Percentiles rank a stretch among this genome's conserved stretches.
phyloP scores from a whole-genome alignment of 306 rosid genomes.

The Quercus rubra region DNA sequence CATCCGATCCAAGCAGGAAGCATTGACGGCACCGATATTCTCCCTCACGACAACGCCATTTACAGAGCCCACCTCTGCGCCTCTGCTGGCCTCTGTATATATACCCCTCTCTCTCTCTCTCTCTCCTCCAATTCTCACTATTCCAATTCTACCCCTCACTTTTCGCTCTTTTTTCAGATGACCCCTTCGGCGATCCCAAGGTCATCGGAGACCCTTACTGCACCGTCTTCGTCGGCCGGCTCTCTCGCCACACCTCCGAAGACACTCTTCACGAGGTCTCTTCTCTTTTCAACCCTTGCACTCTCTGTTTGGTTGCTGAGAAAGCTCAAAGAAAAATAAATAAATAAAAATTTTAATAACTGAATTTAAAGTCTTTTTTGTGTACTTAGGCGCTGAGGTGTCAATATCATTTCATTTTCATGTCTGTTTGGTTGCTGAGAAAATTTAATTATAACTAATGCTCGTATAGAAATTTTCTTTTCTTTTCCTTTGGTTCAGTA shows the following conservation, averaged over 20 bases:
- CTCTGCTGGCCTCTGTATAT: constrained; percentile 65
- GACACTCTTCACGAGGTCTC: constrained; percentile 51
- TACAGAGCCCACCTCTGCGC: constrained; percentile 76
- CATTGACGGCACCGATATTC: constrained; percentile 82
- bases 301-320: neutral
- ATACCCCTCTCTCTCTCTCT: neutral
- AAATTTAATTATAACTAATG: neutral
- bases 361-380: neutral
- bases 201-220: constrained; percentile 72
- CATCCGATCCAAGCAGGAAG: constrained; percentile 96
- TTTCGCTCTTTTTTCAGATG: constrained; percentile 45
- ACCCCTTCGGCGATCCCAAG: constrained; percentile 78
- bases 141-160: neutral
- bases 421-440: neutral
- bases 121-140: neutral
- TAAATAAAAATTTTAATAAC: neutral
- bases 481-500: neutral
- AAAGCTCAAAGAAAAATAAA: neutral
- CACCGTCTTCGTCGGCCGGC: constrained; percentile 77
- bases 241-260: constrained; percentile 66
- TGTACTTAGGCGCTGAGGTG: too few species aligned
- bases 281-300: too few species aligned
- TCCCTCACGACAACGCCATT: constrained; percentile 83
- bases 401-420: neutral
- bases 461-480: neutral